A percentile compares a stretch with the other conserved stretches of the same genome.
Conservation (phyloP, 371 early-diverging fungal species). For the Mucor circinelloides region DNA sequence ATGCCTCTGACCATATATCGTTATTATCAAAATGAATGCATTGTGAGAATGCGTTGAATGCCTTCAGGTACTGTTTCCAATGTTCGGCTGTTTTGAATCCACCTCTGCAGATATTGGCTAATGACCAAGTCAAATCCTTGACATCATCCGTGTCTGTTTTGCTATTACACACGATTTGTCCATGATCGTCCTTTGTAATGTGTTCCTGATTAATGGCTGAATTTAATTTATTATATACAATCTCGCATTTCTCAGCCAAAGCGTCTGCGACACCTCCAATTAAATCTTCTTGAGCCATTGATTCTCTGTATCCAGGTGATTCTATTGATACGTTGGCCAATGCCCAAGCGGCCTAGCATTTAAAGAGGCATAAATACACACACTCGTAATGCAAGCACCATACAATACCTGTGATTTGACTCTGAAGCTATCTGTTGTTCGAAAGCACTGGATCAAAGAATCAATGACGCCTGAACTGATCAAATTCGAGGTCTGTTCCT, state of each 20-base stretch:
- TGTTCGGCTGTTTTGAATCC: constrained; percentile 20
- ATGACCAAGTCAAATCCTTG: constrained; percentile 26
- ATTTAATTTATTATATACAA: constrained; percentile 7
- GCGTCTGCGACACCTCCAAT: constrained; percentile 15
- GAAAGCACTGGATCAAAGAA: constrained; percentile 23
- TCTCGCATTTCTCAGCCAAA: constrained; percentile 8
- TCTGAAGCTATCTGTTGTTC: constrained; percentile 5
- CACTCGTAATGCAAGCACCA: not conserved
- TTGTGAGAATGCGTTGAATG: constrained; percentile 39
- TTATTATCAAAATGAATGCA: constrained; percentile 37
- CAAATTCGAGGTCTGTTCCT: constrained; percentile 33
- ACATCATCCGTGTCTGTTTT: constrained; percentile 17
- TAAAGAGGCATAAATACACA: not conserved
- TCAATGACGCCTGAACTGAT: constrained; percentile 38
- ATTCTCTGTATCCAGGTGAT: constrained; percentile 21
- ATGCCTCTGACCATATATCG: constrained; percentile 42
- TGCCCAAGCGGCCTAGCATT: constrained; percentile 26
- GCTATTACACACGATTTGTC: not conserved
- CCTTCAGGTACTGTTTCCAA: constrained; percentile 32
- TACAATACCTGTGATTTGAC: constrained; percentile 20
- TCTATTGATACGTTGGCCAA: constrained; percentile 27
- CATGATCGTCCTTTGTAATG: not conserved
- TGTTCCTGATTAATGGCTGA: constrained; percentile 1
- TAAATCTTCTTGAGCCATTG: constrained; percentile 12
- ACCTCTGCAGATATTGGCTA: constrained; percentile 29